Evolutionary conservation across 2,329 filamentous ascomycete genomes (phyloP).

Genomic region (Fulvia fulva): DNA sequence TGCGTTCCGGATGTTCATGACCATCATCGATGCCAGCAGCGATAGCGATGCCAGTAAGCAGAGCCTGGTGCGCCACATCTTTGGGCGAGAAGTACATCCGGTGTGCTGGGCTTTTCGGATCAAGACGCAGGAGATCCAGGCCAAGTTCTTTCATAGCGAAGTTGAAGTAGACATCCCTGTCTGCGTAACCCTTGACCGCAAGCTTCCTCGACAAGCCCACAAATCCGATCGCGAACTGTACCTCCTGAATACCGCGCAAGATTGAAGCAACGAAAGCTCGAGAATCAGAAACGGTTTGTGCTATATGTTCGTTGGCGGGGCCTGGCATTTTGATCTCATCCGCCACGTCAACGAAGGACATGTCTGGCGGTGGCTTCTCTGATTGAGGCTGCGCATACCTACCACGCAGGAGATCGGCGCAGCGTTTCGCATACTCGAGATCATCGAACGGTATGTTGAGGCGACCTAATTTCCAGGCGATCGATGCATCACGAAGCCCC

Average conservation of each 20-base stretch:
- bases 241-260: conserved; percentile 87
- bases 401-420: conserved; percentile 49
- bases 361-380: conserved; percentile 44
- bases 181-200: conserved; percentile 60
- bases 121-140: conserved; percentile 84
- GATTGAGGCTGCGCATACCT: conserved; percentile 28
- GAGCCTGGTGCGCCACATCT: conserved; percentile 90
- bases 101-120: conserved; percentile 89
- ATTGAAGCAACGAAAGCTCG: conserved; percentile 90
- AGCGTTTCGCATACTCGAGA: conserved; percentile 59
- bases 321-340: conserved; percentile 68
- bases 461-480: conserved; percentile 85
- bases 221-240: conserved; percentile 91
- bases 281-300: conserved; percentile 83
- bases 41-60: conserved; percentile 87
- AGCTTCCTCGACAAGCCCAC: conserved; percentile 81
- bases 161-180: conserved; percentile 74
- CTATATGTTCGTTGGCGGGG: conserved; percentile 64
- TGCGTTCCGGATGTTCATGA: conserved; percentile 75
- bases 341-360: conserved; percentile 68
- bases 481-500: conserved; percentile 82
- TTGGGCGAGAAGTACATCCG: conserved; percentile 96
- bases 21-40: conserved; percentile 89
- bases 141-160: conserved; percentile 95
- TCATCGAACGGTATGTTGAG: conserved; percentile 91